These are phyloP conservation scores for Melaleuca quinquenervia DNA, from an alignment of 345 rosid genomes.

Conservation along the genomic window DNA sequence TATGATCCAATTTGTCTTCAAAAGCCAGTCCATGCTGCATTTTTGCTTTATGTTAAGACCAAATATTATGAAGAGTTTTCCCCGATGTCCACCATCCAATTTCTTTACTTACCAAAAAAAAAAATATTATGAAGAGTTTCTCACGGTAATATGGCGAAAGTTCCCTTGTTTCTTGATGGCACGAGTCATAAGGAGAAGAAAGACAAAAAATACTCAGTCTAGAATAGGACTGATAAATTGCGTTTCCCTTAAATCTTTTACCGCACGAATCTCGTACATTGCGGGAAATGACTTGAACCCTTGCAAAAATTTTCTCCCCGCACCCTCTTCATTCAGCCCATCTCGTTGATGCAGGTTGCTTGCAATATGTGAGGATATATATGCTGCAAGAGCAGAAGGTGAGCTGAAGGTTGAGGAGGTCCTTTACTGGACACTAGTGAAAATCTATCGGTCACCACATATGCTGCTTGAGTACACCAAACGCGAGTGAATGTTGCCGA, in stretches of 20 bases:
- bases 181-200: neutral
- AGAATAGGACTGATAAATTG: neutral
- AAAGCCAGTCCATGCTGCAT: neutral
- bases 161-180: neutral
- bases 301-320: neutral
- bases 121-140: neutral
- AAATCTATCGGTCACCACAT: constrained; percentile 35
- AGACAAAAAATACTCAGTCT: neutral
- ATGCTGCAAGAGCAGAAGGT: constrained; percentile 41
- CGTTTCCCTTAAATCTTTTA: neutral
- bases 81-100: too few species aligned
- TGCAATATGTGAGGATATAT: constrained; percentile 37
- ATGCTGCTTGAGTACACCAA: constrained; percentile 40
- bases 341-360: constrained; percentile 18
- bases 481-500: constrained; percentile 1
- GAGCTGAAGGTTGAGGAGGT: constrained; percentile 43
- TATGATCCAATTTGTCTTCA: neutral
- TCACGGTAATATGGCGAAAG: neutral
- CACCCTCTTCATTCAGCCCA: neutral
- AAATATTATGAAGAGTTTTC: neutral
- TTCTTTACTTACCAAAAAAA: too few species aligned
- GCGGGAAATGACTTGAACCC: neutral
- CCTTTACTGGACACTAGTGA: constrained; percentile 34
- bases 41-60: neutral
- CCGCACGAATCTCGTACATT: neutral